A percentile compares a stretch with the other conserved stretches of the same genome.
These are phyloP conservation scores for Claviceps fusiformis DNA, from an alignment of 2,329 filamentous ascomycete species.

Conservation along the genomic window DNA sequence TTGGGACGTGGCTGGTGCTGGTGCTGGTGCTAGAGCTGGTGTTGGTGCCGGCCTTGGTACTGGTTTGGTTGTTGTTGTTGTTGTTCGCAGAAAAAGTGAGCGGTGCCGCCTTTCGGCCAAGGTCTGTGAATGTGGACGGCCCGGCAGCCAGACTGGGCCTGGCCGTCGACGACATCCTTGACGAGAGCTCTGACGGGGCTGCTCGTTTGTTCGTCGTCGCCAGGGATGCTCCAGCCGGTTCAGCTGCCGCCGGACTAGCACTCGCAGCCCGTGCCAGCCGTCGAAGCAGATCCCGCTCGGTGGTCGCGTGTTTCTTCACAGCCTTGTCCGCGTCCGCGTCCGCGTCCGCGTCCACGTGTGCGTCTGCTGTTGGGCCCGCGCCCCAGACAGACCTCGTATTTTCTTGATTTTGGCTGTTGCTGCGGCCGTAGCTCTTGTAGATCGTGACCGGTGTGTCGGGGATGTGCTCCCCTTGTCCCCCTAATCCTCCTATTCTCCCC, in stretches of 20 bases:
- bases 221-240: constrained; percentile 8
- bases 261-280: constrained; percentile 34
- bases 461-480: constrained; percentile 18
- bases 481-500: background rate
- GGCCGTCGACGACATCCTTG: background rate
- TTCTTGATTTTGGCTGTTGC: constrained; percentile 4
- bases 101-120: constrained; percentile 7
- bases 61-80: background rate
- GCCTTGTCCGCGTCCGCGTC: no score
- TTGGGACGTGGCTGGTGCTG: background rate
- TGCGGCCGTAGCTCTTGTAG: constrained; percentile 16
- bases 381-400: background rate
- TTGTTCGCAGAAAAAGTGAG: background rate
- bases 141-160: constrained; percentile 8
- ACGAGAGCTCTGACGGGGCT: background rate
- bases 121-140: constrained; percentile 6
- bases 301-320: background rate
- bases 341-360: background rate
- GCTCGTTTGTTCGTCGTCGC: constrained; percentile 10
- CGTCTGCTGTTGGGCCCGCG: background rate
- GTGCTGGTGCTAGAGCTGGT: background rate
- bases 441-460: constrained; percentile 28
- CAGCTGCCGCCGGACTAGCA: constrained; percentile 26
- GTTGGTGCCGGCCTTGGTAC: background rate
- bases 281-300: constrained; percentile 34